Evolutionary conservation across 768 basidiomycete genomes (phyloP), one percentile per base, ranked within the genome.

Genomic region (Steccherinum ochraceum): DNA sequence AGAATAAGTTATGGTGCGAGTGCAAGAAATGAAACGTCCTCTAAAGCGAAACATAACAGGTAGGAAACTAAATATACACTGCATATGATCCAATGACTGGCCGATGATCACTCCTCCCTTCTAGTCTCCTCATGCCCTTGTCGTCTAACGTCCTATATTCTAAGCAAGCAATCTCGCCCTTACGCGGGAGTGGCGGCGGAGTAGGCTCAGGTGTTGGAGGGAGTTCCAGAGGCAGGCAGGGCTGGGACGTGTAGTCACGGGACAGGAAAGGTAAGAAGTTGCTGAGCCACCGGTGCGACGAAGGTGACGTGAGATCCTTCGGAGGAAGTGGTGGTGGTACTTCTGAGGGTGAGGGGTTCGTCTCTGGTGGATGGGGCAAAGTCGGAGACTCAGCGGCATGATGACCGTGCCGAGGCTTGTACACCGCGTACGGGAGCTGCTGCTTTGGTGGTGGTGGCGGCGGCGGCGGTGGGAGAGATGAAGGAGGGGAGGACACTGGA

Each of bases 71-170:
- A 43, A 87, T 56, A 67, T 85, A 89, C 46, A 87, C 72, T 40
- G 79, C 79, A 61, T 87, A 92, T 20, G 79, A 78, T 50, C 87
- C 87, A 53, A 89, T 80, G n/a, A 93, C 89, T 0, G 90, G 90
- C 30, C 90, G 70, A 62, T 93, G 90, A 64, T 93, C 90, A 56
- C 85, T 87, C 40, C 84, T 76, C 13, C 86, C 90, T 64, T 87
- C 84, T 49, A 94, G 64, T 51, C 77, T 72, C 39, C 80, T 74
- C 85, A 94, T 92, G 5, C 72, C 79, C 24, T 74, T 72, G 61
- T 94, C 89, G 54, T 86, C 81, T 18, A 93, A 72, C 12, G 85
- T 88, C 55, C 78, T 68, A 61, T 94, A 94, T 40, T 69, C 68
- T 2, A 92, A 63, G 59, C 88, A 89, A 5, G 82, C 66, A 2